phyloP scores from a whole-genome alignment of 805 yeast species.

The Sporopachydermia quercuum region DNA sequence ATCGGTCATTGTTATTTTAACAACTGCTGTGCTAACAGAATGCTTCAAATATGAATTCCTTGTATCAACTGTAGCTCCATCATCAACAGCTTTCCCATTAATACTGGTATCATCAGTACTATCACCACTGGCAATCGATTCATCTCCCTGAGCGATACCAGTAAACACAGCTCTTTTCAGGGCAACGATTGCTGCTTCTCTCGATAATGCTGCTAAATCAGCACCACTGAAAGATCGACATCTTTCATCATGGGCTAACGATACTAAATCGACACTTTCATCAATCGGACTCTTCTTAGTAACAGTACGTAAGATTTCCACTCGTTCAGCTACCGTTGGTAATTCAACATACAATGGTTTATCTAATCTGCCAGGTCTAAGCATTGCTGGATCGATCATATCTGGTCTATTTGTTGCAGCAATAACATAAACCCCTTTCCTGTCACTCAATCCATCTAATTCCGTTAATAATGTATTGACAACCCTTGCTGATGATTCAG shows the following conservation, averaged over 20 bases:
- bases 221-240: conserved; percentile 93
- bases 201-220: conserved; percentile 76
- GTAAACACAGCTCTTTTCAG: conserved; percentile 45
- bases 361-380: conserved; percentile 91
- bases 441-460: conserved; percentile 83
- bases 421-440: conserved; percentile 84
- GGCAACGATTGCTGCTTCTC: conserved; percentile 87
- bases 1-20: conserved; percentile 48
- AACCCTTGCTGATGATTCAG: conserved; percentile 85
- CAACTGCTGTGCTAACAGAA: conserved; percentile 17
- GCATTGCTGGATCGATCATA: conserved; percentile 96
- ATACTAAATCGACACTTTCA: conserved; percentile 39
- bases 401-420: conserved; percentile 98
- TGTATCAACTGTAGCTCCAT: conserved; percentile 20
- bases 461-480: conserved; percentile 92
- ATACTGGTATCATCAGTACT: conserved; percentile 11
- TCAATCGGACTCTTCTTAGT: conserved; percentile 64
- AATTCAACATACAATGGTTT: conserved; percentile 84
- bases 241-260: conserved; percentile 58
- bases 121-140: conserved; percentile 26
- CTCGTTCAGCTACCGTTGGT: conserved; percentile 65
- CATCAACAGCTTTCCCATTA: conserved; percentile 16
- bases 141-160: conserved; percentile 24
- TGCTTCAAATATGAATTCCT: conserved; percentile 4
- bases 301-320: conserved; percentile 69